Evolutionary conservation across 805 yeast species (phyloP).

Genomic region (Ogataea sp.): DNA sequence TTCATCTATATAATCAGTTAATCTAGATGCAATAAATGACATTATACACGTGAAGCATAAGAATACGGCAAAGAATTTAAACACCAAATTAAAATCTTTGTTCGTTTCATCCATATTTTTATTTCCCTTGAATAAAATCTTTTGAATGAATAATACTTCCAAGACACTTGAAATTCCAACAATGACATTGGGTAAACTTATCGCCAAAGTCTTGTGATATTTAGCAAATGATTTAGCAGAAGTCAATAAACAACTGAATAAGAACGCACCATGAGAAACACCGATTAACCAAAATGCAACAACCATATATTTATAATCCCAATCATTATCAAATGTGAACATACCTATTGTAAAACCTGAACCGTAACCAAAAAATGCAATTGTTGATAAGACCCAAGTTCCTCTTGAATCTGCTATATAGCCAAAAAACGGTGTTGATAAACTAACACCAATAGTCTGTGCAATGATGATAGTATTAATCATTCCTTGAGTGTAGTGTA

Average conservation of each 20-base stretch:
- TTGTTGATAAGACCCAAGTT: slow-evolving; percentile 57
- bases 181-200: slow-evolving; percentile 64
- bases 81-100: slow-evolving; percentile 6
- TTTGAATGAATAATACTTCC: slow-evolving; percentile 15
- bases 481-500: slow-evolving; percentile 54
- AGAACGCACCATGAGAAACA: slow-evolving; percentile 59
- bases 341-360: slow-evolving; percentile 55
- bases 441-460: slow-evolving; percentile 74
- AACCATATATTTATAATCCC: slow-evolving; percentile 31
- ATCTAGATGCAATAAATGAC: slow-evolving; percentile 20
- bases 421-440: slow-evolving; percentile 76
- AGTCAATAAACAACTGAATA: slow-evolving; percentile 61
- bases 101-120: slow-evolving; percentile 1
- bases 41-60: slow-evolving; percentile 4
- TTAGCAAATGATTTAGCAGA: slow-evolving; percentile 74
- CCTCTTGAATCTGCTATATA: slow-evolving; percentile 77
- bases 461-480: slow-evolving; percentile 67
- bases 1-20: slow-evolving; percentile 19
- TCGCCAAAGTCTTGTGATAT: slow-evolving; percentile 63
- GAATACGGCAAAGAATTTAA: slow-evolving; percentile 1
- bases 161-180: slow-evolving; percentile 21
- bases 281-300: slow-evolving; percentile 54
- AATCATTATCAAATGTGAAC: slow-evolving; percentile 23
- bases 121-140: slow-evolving; percentile 11
- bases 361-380: slow-evolving; percentile 53